Conservation (phyloP, 2,329 filamentous ascomycete genomes). For the Sporothrix inflata region DNA sequence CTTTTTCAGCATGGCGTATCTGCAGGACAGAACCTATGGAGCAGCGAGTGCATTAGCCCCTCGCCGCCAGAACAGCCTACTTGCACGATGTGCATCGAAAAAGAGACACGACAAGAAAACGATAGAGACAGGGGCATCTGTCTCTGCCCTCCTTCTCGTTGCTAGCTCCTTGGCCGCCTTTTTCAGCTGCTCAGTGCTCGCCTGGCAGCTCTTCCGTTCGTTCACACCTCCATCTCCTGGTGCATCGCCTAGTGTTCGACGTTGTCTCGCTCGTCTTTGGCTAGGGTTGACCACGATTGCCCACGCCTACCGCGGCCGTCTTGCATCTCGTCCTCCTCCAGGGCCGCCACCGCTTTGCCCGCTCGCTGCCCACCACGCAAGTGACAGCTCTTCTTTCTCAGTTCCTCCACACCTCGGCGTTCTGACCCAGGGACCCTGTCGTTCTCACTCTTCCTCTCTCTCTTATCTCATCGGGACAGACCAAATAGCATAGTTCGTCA, state of each 20-base stretch:
- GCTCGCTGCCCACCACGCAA: neutral
- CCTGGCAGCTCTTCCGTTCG: neutral
- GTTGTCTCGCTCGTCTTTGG: slow-evolving; percentile 8
- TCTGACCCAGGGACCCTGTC: neutral
- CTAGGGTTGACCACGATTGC: neutral
- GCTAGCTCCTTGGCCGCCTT: slow-evolving; percentile 2
- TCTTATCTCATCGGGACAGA: slow-evolving; percentile 1
- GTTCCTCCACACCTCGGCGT: neutral
- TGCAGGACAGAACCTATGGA: slow-evolving; percentile 5
- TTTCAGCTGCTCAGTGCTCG: slow-evolving; percentile 4
- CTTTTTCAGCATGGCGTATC: slow-evolving; percentile 17
- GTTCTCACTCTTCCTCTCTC: neutral
- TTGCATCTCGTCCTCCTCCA: neutral
- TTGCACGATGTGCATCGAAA: neutral
- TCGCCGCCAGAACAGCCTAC: neutral
- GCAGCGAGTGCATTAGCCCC: slow-evolving; percentile 6
- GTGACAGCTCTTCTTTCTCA: neutral
- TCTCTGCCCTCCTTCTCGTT: neutral
- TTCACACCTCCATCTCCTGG: neutral
- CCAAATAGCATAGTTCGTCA: neutral
- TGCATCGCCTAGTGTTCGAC: slow-evolving; percentile 7
- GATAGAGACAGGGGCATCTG: neutral
- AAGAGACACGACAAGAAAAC: neutral
- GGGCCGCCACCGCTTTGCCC: neutral
- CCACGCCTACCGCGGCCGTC: neutral